A percentile compares a stretch with the other conserved stretches of the same genome.
Evolutionary conservation across 495 filamentous ascomycete genomes (phyloP).

Genomic region (Penicillium egyptiacum): DNA sequence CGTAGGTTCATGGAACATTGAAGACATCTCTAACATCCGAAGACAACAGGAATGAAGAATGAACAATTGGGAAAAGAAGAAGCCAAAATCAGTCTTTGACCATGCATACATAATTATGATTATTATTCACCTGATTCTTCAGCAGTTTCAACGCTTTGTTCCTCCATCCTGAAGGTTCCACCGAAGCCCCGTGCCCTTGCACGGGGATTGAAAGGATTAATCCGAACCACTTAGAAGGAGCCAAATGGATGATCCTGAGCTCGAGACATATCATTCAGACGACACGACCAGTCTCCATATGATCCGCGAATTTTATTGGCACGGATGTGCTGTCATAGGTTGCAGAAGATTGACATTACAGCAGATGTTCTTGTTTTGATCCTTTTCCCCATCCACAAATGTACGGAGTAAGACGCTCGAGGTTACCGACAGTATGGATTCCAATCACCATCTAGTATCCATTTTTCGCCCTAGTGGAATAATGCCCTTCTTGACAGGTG

Average conservation of each 20-base stretch:
- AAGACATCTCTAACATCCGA: background rate
- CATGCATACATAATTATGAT: background rate
- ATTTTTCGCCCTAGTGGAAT: background rate
- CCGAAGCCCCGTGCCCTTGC: conserved; percentile 8
- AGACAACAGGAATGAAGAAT: background rate
- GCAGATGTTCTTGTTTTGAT: background rate
- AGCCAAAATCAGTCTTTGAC: background rate
- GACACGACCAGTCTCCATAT: background rate
- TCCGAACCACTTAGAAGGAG: conserved; percentile 4
- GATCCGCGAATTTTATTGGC: background rate
- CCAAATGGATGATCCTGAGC: background rate
- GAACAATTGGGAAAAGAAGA: background rate
- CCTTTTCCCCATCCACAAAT: background rate
- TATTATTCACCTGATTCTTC: background rate
- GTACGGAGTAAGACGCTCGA: background rate
- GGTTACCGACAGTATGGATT: conserved; percentile 5
- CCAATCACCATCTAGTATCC: background rate
- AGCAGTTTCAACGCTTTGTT: conserved; percentile 3
- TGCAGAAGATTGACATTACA: background rate
- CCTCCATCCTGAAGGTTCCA: conserved; percentile 1
- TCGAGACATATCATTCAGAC: background rate
- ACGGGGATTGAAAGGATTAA: background rate
- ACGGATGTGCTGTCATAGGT: conserved; percentile 7
- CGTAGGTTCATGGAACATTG: too few species aligned
- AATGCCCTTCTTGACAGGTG: background rate